Percentiles rank a stretch among this genome's conserved stretches.
Conservation (phyloP, 345 rosid genomes). For the Gossypium arboreum region DNA sequence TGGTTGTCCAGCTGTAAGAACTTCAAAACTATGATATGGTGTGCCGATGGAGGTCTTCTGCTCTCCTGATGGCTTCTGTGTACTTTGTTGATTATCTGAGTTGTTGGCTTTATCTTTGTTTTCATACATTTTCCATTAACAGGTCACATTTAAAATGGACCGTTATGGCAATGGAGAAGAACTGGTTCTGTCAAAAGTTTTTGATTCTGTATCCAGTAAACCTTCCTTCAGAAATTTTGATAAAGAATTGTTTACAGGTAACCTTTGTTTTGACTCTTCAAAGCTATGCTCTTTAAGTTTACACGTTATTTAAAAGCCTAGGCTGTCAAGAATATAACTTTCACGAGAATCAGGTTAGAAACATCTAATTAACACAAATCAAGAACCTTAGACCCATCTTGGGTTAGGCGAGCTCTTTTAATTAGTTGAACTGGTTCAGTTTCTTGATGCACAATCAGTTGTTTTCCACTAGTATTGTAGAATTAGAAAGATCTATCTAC, state of each 20-base stretch:
- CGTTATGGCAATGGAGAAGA: constrained; percentile 81
- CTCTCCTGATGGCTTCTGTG: constrained; percentile 17
- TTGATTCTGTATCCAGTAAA: constrained; percentile 39
- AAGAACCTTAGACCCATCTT: background rate
- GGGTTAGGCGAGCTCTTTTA: background rate
- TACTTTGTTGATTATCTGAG: constrained; percentile 13
- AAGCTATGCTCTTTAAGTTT: background rate
- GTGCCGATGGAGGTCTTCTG: constrained; percentile 29
- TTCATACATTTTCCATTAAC: constrained; percentile 29
- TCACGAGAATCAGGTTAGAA: background rate
- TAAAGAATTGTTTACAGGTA: constrained; percentile 61
- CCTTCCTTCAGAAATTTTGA: constrained; percentile 65
- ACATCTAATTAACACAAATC: background rate
- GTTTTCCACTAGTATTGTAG: background rate
- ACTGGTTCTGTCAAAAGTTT: constrained; percentile 53
- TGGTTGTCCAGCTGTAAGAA: constrained; percentile 90
- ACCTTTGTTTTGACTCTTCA: constrained; percentile 9
- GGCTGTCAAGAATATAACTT: background rate
- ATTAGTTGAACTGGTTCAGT: constrained; percentile 1
- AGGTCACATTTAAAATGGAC: constrained; percentile 87
- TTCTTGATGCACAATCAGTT: background rate
- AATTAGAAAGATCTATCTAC: background rate
- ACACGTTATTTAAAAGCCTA: background rate
- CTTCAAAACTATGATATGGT: constrained; percentile 33
- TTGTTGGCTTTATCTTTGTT: constrained; percentile 18